Evolutionary conservation across 805 yeast genomes (phyloP), one percentile per base, ranked within the genome.

Genomic region (Candida boidinii): DNA sequence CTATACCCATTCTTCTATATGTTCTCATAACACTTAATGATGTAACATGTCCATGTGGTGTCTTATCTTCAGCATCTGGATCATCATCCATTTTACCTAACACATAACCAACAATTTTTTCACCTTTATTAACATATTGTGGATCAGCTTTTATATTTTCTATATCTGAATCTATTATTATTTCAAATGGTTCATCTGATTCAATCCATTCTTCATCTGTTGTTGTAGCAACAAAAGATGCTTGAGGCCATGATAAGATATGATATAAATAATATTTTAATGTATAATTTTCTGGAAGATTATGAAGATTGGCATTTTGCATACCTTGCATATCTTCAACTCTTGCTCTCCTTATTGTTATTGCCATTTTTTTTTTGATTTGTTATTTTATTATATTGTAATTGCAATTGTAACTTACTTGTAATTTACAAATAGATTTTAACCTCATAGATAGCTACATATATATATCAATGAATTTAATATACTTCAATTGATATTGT

Each of bases 61-160:
- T 70, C 46, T 75, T 76, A 40, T 77, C 83, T 26, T 68, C 76
- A 6, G 80, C 78, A 10, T 73, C 78, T 22, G 88, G 87, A 49
- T 87, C 95, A 54, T 88, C 96, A 48, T 92, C 96, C 95, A 92
- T 84, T 57, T 92, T 92, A 1, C 95, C 95, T 43, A 92, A 64
- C 4, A 86, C 97, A 51, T 92, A 92, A 5, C 97, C 98, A n/a
- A 92, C 94, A 22, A 92, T 70, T 45, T 84, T 80, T 52, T 84
- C 95, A 19, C 80, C 79, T 14, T 68, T 66, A 13, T 62, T 63
- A 30, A 79, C 71, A 51, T 80, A 80, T 21, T 85, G 72, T 17
- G 49, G 38, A 33, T 56, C 60, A 15, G 28, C 36, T 29, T 56
- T 56, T 5, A 35, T 37, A 10, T 33, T 35, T 18, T 17, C 3